Base-by-base conservation (phyloP, 768 basidiomycete species). In the Epithele typhae region DNA sequence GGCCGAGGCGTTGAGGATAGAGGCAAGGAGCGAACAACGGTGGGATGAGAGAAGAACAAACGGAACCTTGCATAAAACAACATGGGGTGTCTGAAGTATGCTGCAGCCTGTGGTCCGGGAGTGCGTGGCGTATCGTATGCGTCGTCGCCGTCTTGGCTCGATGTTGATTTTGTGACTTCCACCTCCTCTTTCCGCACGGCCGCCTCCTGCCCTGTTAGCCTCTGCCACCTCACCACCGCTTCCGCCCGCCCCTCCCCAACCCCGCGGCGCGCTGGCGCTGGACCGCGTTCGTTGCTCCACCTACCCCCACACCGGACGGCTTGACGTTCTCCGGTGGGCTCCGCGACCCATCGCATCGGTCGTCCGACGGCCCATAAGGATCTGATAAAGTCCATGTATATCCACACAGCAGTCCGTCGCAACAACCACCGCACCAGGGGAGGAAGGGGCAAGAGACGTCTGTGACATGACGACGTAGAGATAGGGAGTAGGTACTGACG, bases 401-500 rank as follows among this genome's bases (percentile, higher is more conserved):
- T 48, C 46, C 51, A 48, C 50, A 46, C 42, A 34, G 45, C 45
- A 48, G 33, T 46, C 51, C 40, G 23, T 33, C 42, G 46, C 25
- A 42, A 48, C 33, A 46, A 47, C 46, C 46, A 43, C 40, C 51
- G 43, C 49, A 42, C 40, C 23, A 27, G 27, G 27, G 18, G 17
- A 19, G n/a, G 15, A 36, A 35, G 40, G 35, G 45, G 35, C 30
- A 44, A 49, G 42, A 37, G 40, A 38, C 36, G 40, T 52, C 43
- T 45, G 44, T 52, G 45, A 52, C 25, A 42, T 38, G 43, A 45
- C 45, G 45, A 45, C 46, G 42, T 38, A 52, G 21, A 44, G 51
- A 37, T 41, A 54, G 39, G 49, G 57, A 50, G 43, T 53, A 49
- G 40, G 48, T 56, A 62, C 59, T 62, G 61, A 59, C 58, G 49